Conservation (phyloP, 2,329 filamentous ascomycete species). For the Penicillium sp. region DNA sequence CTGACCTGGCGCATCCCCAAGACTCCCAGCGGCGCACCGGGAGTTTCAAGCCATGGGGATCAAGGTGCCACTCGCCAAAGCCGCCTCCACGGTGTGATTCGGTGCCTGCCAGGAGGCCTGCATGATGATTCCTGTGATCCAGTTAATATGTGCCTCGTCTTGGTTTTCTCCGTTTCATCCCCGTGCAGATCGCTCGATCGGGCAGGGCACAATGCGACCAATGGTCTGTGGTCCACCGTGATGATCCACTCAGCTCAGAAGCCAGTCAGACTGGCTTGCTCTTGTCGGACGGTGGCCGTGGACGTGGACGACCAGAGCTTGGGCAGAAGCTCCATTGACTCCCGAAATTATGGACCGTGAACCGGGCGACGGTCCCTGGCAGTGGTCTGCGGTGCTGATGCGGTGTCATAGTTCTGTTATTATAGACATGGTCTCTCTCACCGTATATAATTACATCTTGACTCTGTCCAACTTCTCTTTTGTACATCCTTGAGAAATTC, state of each 20-base stretch:
- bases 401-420: constrained; percentile 18
- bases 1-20: constrained; percentile 24
- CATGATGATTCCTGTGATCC: not conserved
- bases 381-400: constrained; percentile 2
- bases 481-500: not conserved
- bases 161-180: not conserved
- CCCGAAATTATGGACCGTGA: no score
- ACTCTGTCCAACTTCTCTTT: not conserved
- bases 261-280: constrained; percentile 12
- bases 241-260: constrained; percentile 4
- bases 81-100: constrained; percentile 8
- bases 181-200: constrained; percentile 18
- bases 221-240: constrained; percentile 1
- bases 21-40: no score
- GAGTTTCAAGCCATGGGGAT: no score
- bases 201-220: constrained; percentile 7
- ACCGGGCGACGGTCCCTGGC: constrained; percentile 12
- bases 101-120: not conserved
- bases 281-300: constrained; percentile 14
- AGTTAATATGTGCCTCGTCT: not conserved
- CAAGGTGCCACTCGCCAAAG: constrained; percentile 7
- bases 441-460: constrained; percentile 15
- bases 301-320: constrained; percentile 10
- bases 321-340: constrained; percentile 10
- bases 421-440: constrained; percentile 16